Percentiles rank a stretch among this genome's conserved stretches.
Conservation (phyloP, 1,284 basidiomycete species). For the Tilletiaria anomala region DNA sequence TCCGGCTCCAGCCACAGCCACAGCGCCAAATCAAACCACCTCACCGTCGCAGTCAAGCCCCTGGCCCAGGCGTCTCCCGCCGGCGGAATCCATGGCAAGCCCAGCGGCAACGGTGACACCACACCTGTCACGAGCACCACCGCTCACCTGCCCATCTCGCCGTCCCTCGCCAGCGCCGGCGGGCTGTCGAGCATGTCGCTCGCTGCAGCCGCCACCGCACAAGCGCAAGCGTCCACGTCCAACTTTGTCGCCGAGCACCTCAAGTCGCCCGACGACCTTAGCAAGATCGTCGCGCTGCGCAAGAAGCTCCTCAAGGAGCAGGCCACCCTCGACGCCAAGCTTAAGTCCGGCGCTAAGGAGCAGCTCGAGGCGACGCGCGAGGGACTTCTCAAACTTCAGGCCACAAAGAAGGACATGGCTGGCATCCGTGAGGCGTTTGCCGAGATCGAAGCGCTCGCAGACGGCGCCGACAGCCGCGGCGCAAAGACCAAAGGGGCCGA, state of each 20-base stretch:
- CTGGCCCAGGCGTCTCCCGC: too few species aligned
- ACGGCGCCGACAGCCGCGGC: constrained; percentile 1
- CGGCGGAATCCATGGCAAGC: too few species aligned
- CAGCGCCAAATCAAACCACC: too few species aligned
- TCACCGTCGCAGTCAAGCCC: too few species aligned
- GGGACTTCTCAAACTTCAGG: constrained; percentile 69
- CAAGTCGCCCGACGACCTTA: constrained; percentile 69
- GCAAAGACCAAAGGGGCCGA: background rate
- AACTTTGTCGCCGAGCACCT: constrained; percentile 6
- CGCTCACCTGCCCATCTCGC: too few species aligned
- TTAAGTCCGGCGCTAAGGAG: constrained; percentile 82
- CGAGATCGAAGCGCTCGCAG: constrained; percentile 57
- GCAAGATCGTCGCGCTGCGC: constrained; percentile 72
- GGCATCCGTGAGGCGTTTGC: constrained; percentile 79
- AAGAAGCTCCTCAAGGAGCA: constrained; percentile 96
- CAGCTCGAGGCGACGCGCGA: constrained; percentile 83
- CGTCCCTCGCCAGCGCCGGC: too few species aligned
- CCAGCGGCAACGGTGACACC: too few species aligned
- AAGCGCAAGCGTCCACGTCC: too few species aligned
- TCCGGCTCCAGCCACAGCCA: too few species aligned
- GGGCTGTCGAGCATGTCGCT: too few species aligned
- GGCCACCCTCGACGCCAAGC: constrained; percentile 78
- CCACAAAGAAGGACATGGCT: constrained; percentile 67
- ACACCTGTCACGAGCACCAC: too few species aligned
- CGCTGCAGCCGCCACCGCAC: too few species aligned